Evolutionary conservation across 179 eudicot species (phyloP), one percentile per base, ranked within the genome.

Genomic region (Beta corolliflora): DNA sequence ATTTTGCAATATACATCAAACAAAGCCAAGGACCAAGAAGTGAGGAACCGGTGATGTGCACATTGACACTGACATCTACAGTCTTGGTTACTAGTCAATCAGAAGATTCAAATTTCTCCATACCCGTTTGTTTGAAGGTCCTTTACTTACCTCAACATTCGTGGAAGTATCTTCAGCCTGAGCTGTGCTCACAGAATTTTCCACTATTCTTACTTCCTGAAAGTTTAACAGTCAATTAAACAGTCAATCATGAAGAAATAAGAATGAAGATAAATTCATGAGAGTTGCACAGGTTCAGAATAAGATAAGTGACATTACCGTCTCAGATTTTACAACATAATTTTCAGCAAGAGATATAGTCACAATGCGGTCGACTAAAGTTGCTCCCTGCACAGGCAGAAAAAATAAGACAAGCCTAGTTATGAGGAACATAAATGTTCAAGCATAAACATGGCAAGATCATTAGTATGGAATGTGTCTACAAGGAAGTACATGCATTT

Each of bases 291-390:
- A 80, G 48, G n/a, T 41, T 36, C 21, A 69, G 50, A 29, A 71
- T 71, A 7, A 74, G 71, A 19, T 70, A 41, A 82, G 77, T n/a
- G 66, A 75, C 71, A 45, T 85, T 88, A 93, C 92, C 89, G 29
- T 81, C 69, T 86, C 87, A 48, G 88, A 75, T 71, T 85, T 84
- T 8, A 81, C 87, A 46, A 88, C 90, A 89, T 92, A 94, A 88
- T 94, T 87, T 78, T 92, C 91, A 2, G 90, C 98, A 71, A 88
- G 92, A 79, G 87, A 88, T 75, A 96, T 88, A 79, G 82, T 87
- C 67, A 96, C 99, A 82, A 92, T 93, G 83, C 92, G 98, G 85
- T 96, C 99, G 61, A 92, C 99, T 63, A 96, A 86, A 63, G 99
- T 96, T 77, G 99, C 99, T 63, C 99, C 99, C 97, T 96, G 92